These are phyloP conservation scores for Lentinula sp. DNA, from an alignment of 768 basidiomycete species.

Conservation along the genomic window DNA sequence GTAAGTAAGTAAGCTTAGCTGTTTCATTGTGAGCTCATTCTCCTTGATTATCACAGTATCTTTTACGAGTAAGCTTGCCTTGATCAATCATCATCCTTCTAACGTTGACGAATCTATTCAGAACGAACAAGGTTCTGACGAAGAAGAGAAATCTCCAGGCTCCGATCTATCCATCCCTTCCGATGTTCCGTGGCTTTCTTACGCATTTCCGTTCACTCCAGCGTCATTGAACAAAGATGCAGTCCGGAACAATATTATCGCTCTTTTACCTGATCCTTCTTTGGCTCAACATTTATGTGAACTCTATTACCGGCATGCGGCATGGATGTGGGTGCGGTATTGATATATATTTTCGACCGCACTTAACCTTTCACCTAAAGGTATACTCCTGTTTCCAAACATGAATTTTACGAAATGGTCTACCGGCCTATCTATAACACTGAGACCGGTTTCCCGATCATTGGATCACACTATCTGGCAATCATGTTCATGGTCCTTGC, in stretches of 20 bases:
- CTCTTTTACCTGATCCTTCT: slow-evolving; percentile 35
- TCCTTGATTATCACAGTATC: slow-evolving; percentile 35
- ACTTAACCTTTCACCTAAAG: slow-evolving; percentile 22
- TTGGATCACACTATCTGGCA: slow-evolving; percentile 48
- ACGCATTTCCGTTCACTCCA: slow-evolving; percentile 53
- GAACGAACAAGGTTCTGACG: slow-evolving; percentile 57
- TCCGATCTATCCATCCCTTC: slow-evolving; percentile 36
- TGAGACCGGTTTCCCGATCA: slow-evolving; percentile 27
- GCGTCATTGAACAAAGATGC: slow-evolving; percentile 31
- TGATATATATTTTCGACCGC: not conserved
- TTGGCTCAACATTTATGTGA: slow-evolving; percentile 35
- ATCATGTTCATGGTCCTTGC: slow-evolving; percentile 62
- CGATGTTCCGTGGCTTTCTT: slow-evolving; percentile 54
- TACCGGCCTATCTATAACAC: slow-evolving; percentile 49
- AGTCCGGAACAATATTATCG: slow-evolving; percentile 37
- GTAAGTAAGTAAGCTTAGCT: slow-evolving; percentile 29
- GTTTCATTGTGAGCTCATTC: not conserved
- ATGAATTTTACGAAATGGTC: slow-evolving; percentile 47
- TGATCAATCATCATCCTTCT: not conserved
- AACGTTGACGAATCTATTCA: slow-evolving; percentile 15
- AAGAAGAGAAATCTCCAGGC: slow-evolving; percentile 35
- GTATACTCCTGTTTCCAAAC: slow-evolving; percentile 62
- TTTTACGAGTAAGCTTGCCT: slow-evolving; percentile 45
- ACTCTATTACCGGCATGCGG: slow-evolving; percentile 60
- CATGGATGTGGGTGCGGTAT: slow-evolving; percentile 55